phyloP scores from a whole-genome alignment of 345 rosid species.

The Camelina laxa region DNA sequence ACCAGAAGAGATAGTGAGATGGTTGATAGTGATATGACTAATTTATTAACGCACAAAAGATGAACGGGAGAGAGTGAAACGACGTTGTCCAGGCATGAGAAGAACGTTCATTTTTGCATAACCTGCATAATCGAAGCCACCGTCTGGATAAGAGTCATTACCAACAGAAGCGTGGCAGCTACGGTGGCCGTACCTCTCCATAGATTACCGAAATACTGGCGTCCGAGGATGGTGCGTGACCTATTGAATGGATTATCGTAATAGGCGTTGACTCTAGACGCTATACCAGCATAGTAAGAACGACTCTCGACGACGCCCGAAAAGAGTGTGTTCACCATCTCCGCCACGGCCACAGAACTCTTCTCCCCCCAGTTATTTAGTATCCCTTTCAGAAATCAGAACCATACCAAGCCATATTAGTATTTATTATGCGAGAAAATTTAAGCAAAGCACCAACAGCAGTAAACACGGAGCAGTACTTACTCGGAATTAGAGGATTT shows the following conservation, averaged over 20 bases:
- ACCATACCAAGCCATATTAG: neutral
- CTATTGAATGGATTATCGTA: neutral
- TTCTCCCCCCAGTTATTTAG: slow-evolving; percentile 2
- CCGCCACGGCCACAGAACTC: slow-evolving; percentile 19
- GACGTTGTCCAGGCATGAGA: neutral
- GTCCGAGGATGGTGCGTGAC: neutral
- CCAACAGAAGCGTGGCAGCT: neutral
- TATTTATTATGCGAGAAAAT: neutral
- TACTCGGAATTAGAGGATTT: neutral
- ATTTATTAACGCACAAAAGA: neutral
- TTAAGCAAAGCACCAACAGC: neutral
- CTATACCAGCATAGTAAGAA: neutral
- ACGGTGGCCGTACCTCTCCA: slow-evolving; percentile 39
- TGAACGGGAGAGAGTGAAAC: neutral
- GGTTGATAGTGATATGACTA: no score
- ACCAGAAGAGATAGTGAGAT: no score
- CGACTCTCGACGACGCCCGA: neutral
- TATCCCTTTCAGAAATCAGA: neutral
- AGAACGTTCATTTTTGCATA: neutral
- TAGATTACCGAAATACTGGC: slow-evolving; percentile 30
- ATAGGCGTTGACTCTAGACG: neutral
- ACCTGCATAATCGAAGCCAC: neutral
- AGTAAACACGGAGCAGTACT: neutral
- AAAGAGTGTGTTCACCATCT: slow-evolving; percentile 39
- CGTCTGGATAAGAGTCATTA: slow-evolving; percentile 27